phyloP scores from a whole-genome alignment of 148 eudicot species.

The Camellia sinensis region DNA sequence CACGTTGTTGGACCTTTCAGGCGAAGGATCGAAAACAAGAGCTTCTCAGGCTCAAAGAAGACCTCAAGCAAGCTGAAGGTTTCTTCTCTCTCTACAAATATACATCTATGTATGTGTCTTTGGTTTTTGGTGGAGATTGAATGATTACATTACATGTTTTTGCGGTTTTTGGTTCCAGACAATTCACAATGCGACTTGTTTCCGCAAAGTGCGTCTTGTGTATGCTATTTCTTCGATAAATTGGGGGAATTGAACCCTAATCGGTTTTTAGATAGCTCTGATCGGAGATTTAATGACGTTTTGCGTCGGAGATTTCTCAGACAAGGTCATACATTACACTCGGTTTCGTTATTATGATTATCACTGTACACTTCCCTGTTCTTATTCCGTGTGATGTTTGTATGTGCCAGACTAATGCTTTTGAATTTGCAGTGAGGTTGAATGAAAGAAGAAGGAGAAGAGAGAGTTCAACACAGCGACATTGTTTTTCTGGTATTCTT shows the following conservation, averaged over 20 bases:
- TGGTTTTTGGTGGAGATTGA: background rate
- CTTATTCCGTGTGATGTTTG: background rate
- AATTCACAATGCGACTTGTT: constrained; percentile 49
- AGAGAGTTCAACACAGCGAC: constrained; percentile 21
- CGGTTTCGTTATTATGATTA: background rate
- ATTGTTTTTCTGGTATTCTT: constrained; percentile 34
- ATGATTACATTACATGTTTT: background rate
- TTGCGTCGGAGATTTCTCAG: constrained; percentile 81
- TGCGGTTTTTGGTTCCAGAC: constrained; percentile 31
- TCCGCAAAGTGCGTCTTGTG: constrained; percentile 61
- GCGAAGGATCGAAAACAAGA: constrained; percentile 76
- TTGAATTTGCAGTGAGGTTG: constrained; percentile 54
- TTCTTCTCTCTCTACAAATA: background rate
- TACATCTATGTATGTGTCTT: background rate
- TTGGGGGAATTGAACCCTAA: constrained; percentile 48
- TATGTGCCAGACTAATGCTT: background rate
- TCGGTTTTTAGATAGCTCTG: constrained; percentile 28
- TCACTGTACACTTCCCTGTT: background rate
- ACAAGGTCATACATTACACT: constrained; percentile 52
- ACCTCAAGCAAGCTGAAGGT: constrained; percentile 76
- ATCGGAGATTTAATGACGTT: constrained; percentile 55
- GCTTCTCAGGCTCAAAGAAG: constrained; percentile 61
- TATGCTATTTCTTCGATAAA: constrained; percentile 74
- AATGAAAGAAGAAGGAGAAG: constrained; percentile 46
- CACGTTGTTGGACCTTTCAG: constrained; percentile 34